These are phyloP conservation scores for Plasmodium fragile DNA, from an alignment of 169 alveolate genomes.

Conservation along the genomic window DNA sequence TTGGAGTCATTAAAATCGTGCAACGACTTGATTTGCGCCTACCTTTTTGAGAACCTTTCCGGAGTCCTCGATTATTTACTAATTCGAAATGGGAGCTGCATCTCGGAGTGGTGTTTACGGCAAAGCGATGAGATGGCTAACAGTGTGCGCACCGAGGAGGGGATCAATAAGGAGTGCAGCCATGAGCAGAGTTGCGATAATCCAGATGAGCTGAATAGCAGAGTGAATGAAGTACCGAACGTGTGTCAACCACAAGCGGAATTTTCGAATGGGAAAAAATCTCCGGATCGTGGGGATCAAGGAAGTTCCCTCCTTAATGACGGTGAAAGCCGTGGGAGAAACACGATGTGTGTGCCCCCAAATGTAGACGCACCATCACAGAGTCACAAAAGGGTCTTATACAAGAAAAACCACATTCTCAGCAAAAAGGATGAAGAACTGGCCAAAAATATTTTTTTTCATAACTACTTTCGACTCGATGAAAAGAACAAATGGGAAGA, in stretches of 20 bases:
- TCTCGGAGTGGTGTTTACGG: constrained; percentile 27
- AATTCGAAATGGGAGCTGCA: constrained; percentile 16
- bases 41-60: constrained; percentile 33
- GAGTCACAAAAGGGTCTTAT: not conserved
- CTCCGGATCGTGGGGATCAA: not conserved
- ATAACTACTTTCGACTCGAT: constrained; percentile 10
- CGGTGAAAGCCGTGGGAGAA: not conserved
- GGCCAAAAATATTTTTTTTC: constrained; percentile 11
- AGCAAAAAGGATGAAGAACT: constrained; percentile 34
- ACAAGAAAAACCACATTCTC: not conserved
- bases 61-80: constrained; percentile 14
- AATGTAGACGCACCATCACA: not conserved
- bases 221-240: not conserved
- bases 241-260: not conserved
- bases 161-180: not conserved
- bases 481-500: constrained; percentile 4
- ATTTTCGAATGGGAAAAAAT: not conserved
- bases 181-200: not conserved
- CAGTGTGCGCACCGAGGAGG: not conserved
- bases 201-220: not conserved
- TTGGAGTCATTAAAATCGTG: constrained; percentile 12
- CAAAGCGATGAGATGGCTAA: not conserved
- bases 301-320: not conserved
- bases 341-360: not conserved
- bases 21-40: constrained; percentile 45